Evolutionary conservation across 2,329 filamentous ascomycete species (phyloP).

Genomic region (Aspergillus ruber): DNA sequence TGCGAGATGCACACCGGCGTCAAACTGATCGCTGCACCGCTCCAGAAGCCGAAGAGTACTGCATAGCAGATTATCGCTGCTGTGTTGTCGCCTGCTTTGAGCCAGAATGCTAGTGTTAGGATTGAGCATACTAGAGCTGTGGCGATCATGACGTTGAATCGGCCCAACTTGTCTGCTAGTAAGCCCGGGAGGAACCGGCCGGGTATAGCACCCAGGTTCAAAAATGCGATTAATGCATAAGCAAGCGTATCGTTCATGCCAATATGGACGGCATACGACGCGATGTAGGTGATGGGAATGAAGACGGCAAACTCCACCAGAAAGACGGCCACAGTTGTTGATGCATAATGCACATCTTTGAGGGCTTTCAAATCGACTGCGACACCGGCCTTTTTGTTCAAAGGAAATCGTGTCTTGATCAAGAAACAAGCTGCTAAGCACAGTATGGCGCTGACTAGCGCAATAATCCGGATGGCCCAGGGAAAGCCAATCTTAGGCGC

Average conservation of each 20-base stretch:
- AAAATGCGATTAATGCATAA: slow-evolving; percentile 24
- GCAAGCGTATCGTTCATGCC: slow-evolving; percentile 20
- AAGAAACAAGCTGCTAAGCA: slow-evolving; percentile 15
- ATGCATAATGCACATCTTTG: slow-evolving; percentile 16
- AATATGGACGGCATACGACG: slow-evolving; percentile 22
- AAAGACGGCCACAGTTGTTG: slow-evolving; percentile 25
- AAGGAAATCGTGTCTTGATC: slow-evolving; percentile 17
- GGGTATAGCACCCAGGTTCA: slow-evolving; percentile 26
- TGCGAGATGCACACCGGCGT: slow-evolving; percentile 42
- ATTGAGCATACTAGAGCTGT: slow-evolving; percentile 13
- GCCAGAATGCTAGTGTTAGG: slow-evolving; percentile 19
- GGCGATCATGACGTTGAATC: slow-evolving; percentile 25
- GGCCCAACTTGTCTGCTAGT: slow-evolving; percentile 26
- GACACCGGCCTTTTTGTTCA: slow-evolving; percentile 10
- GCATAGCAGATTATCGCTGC: slow-evolving; percentile 16
- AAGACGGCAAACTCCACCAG: slow-evolving; percentile 32
- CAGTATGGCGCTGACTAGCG: slow-evolving; percentile 14
- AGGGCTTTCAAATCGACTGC: slow-evolving; percentile 18
- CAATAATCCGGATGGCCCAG: slow-evolving; percentile 27
- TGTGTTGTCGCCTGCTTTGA: slow-evolving; percentile 6
- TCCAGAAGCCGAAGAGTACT: slow-evolving; percentile 29
- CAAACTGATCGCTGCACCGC: slow-evolving; percentile 31
- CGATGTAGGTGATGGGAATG: slow-evolving; percentile 30
- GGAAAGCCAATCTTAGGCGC: slow-evolving; percentile 24
- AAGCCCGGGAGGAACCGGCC: slow-evolving; percentile 28